A percentile compares a stretch with the other conserved stretches of the same genome.
These are phyloP conservation scores for Saksenaea oblongispora DNA, from an alignment of 371 early-diverging fungal genomes.

Conservation along the genomic window DNA sequence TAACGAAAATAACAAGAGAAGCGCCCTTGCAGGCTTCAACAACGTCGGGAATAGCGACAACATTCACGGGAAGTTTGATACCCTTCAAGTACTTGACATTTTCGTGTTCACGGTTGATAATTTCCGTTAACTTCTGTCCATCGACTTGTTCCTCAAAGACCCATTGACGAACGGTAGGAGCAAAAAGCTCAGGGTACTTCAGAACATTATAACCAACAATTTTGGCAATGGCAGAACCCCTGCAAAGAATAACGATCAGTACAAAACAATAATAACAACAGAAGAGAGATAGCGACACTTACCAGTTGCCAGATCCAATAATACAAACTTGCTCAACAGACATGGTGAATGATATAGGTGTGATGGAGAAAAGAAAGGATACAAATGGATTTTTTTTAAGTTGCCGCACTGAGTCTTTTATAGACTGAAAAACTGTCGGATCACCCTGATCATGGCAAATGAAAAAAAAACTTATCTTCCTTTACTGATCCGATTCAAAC, in stretches of 20 bases:
- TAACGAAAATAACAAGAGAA: conserved; percentile 90
- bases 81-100: conserved; percentile 96
- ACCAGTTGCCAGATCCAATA: conserved; percentile 95
- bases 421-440: conserved; percentile 3
- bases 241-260: conserved; percentile 25
- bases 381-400: not conserved
- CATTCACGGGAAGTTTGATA: conserved; percentile 84
- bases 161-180: conserved; percentile 90
- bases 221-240: conserved; percentile 96
- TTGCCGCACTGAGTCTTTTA: not conserved
- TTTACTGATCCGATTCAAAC: conserved; percentile 7
- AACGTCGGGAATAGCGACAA: conserved; percentile 83
- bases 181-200: conserved; percentile 66
- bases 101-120: conserved; percentile 93
- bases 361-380: not conserved
- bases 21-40: conserved; percentile 75
- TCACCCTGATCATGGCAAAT: not conserved
- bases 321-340: conserved; percentile 77
- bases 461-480: not conserved
- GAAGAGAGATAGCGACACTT: conserved; percentile 15
- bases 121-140: conserved; percentile 88
- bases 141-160: conserved; percentile 91
- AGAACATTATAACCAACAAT: conserved; percentile 88
- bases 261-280: not conserved
- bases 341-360: conserved; percentile 15